Evolutionary conservation across 805 yeast genomes (phyloP).

Genomic region (Pichia ethanolica): DNA sequence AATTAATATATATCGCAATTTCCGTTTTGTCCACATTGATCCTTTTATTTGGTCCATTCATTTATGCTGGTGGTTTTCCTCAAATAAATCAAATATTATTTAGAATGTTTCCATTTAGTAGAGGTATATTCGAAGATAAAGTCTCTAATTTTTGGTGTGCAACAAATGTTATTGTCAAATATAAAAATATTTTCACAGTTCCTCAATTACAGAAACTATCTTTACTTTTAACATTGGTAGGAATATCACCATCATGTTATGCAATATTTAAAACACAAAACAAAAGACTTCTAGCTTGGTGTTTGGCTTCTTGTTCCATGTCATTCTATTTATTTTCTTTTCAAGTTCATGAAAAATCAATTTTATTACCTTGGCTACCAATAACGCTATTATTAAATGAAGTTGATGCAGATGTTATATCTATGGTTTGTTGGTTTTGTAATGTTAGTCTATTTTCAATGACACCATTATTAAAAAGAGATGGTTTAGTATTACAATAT

Average conservation of each 20-base stretch:
- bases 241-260: slow-evolving; percentile 50
- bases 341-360: slow-evolving; percentile 94
- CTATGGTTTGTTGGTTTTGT: slow-evolving; percentile 79
- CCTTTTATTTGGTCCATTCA: slow-evolving; percentile 53
- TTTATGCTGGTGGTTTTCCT: slow-evolving; percentile 35
- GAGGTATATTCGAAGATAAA: slow-evolving; percentile 95
- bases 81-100: slow-evolving; percentile 50
- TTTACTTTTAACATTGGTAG: slow-evolving; percentile 41
- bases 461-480: slow-evolving; percentile 79
- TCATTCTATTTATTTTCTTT: slow-evolving; percentile 85
- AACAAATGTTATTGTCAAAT: slow-evolving; percentile 70
- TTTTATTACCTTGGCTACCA: slow-evolving; percentile 82
- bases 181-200: slow-evolving; percentile 46
- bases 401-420: slow-evolving; percentile 51
- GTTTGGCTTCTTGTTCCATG: slow-evolving; percentile 76
- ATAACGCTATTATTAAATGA: slow-evolving; percentile 57
- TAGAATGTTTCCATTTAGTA: slow-evolving; percentile 83
- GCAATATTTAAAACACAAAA: slow-evolving; percentile 44
- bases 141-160: slow-evolving; percentile 98
- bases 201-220: slow-evolving; percentile 55
- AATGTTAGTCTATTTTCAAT: slow-evolving; percentile 79
- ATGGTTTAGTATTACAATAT: slow-evolving; percentile 69
- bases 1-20: slow-evolving; percentile 55
- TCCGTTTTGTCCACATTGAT: slow-evolving; percentile 52
- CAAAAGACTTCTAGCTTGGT: slow-evolving; percentile 54